phyloP scores from a whole-genome alignment of 257 asterid genomes.

The Eucommia ulmoides region DNA sequence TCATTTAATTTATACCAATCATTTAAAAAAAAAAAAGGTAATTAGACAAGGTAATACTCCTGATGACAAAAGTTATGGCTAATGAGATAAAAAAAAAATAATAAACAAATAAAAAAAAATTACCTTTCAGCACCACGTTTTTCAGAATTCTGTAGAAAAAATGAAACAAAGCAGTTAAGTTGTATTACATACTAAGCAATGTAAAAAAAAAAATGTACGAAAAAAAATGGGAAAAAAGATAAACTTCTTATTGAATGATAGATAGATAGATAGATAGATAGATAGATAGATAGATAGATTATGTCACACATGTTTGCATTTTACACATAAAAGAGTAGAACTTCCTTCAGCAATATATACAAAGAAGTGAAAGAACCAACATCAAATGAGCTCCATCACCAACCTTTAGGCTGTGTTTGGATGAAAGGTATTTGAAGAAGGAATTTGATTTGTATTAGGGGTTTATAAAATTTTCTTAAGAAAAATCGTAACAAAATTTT shows the following conservation, averaged over 20 bases:
- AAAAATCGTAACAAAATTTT: too few species aligned
- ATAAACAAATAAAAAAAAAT: not conserved
- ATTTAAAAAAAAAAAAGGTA: not conserved
- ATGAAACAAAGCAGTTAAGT: not conserved
- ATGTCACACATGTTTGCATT: not conserved
- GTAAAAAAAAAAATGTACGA: too few species aligned
- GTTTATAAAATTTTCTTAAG: too few species aligned
- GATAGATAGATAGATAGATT: not conserved
- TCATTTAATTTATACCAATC: not conserved
- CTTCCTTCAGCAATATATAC: not conserved
- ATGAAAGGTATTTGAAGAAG: too few species aligned
- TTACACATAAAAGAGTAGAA: not conserved
- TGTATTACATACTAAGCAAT: too few species aligned
- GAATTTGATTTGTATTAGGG: too few species aligned
- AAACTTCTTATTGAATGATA: not conserved
- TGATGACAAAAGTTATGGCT: not conserved
- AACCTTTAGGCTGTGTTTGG: too few species aligned
- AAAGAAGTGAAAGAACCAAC: too few species aligned
- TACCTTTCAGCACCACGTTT: not conserved
- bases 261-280: not conserved
- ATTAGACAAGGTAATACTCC: not conserved
- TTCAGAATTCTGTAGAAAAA: not conserved
- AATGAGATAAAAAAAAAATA: not conserved
- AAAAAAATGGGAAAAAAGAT: not conserved
- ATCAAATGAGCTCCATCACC: too few species aligned